Evolutionary conservation across 345 rosid species (phyloP), one percentile per base, ranked within the genome.

Genomic region (Eucalyptus urophylla): DNA sequence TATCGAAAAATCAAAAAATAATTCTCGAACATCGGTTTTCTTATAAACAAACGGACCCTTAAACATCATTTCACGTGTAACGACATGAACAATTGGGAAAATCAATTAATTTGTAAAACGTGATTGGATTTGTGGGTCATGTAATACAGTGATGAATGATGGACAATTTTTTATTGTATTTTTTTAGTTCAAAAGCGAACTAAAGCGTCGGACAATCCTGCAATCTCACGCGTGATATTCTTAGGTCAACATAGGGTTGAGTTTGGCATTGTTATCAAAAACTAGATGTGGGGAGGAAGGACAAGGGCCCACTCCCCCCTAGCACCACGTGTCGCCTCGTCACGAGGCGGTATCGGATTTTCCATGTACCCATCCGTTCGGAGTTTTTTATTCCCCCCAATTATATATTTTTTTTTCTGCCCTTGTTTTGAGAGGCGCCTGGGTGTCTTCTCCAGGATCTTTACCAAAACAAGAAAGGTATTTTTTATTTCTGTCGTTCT

Each of bases 71-170:
- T 62, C 8, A 62, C 6, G 7, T 0, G 8, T 62, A 62, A 62
- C 1, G 5, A 29, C 17, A 6, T 6, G 16, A 17, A 31, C 1
- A 0, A 16, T 69, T 2, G 2, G 24, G 6, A 33, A 31, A 31
- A 16, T 31, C 2, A 33, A 31, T 69, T 69, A 4, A 31, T 31
- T 69, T 69, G 10, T 69, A 16, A 8, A 17, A 69, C 12, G 6
- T 69, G 40, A 31, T 15, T 69, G 80, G 43, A 31, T 16, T 33
- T 31, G 16, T 31, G 80, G 22, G 80, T 31, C 12, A 8, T 6
- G 17, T 62, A 14, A 27, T 6, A 13, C 7, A 27, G 1, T 56
- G 62, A 56, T 56, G 58, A 60, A 25, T 11, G 14, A 60, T 60
- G n/a, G n/a, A 25, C 6, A 60, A 60, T 24, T 56, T 56, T 56